These are phyloP conservation scores for Amanita phalloides DNA, from an alignment of 768 basidiomycete species.

Conservation along the genomic window DNA sequence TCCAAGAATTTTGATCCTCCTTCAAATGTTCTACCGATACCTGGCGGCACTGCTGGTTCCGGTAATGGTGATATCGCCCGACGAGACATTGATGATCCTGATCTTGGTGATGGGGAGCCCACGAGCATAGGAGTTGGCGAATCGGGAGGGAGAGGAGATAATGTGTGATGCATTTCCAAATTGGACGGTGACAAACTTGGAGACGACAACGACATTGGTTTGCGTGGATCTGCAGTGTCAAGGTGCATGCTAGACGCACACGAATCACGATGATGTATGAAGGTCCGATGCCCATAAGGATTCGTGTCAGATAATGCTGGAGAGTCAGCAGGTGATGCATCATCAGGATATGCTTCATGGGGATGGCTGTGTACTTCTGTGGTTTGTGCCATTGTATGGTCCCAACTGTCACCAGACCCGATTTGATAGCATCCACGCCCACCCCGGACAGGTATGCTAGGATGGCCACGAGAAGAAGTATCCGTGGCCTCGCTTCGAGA, in stretches of 20 bases:
- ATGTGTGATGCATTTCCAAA: conserved; percentile 14
- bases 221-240: conserved; percentile 16
- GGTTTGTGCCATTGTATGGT: conserved; percentile 10
- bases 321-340: conserved; percentile 1
- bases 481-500: not conserved
- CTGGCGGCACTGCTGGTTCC: conserved; percentile 8
- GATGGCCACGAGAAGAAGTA: not conserved
- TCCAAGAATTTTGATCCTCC: conserved; percentile 43
- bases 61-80: conserved; percentile 7
- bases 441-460: conserved; percentile 7
- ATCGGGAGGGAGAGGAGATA: conserved; percentile 19
- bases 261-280: conserved; percentile 12
- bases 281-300: conserved; percentile 4
- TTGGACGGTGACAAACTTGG: conserved; percentile 11
- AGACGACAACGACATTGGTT: conserved; percentile 1
- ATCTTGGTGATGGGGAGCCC: conserved; percentile 13
- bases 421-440: conserved; percentile 42
- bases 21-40: conserved; percentile 24
- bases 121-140: conserved; percentile 12
- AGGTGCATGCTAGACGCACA: conserved; percentile 14
- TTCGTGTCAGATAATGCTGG: conserved; percentile 4
- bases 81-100: conserved; percentile 1
- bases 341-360: not conserved
- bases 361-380: not conserved
- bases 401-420: conserved; percentile 39